Base-by-base conservation (phyloP, 1,139 yeast genomes). In the Scheffersomyces quercinus region DNA sequence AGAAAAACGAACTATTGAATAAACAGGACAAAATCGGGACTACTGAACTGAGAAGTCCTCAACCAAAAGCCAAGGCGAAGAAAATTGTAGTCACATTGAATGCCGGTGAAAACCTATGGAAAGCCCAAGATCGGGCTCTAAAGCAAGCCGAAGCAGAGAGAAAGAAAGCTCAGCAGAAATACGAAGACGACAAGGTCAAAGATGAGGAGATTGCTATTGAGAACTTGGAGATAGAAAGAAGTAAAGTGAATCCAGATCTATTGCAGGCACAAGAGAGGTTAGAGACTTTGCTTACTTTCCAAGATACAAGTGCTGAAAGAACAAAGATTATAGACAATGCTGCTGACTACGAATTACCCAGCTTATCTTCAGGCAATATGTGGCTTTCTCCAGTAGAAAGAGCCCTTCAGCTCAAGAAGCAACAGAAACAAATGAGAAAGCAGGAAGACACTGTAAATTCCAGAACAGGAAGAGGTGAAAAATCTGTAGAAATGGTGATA, bases 311-410 rank as follows among this genome's bases (percentile, higher is more conserved):
- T 5, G 90, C 91, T 1, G 95, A 89, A 59, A 75, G 99, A 60
- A 93, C 98, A 0, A 83, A 81, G 55, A 90, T 95, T 50, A 91
- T 95, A 36, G 99, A 95, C 59, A 86, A 89, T 58, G 97, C 96
- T 0, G 82, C 96, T 5, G 99, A 95, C 60, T 93, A 83, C 59
- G 95, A 86, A 40, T 49, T 77, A 38, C 82, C 83, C 0, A 62
- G 75, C 4, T 68, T 78, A 0, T 67, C 69, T 0, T 78, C 79
- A 38, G 68, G 79, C 2, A 82, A 75, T 53, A 73, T 82, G 53
- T 95, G 99, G 99, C 83, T 96, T 0, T 81, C 88, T 4, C 93
- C 97, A 0, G 76, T 85, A 40, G 98, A 95, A 57, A 80, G 95
- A 52, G 98, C 97, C 0, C 71, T 89, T 44, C 80, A 77, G 45